Conservation (phyloP, 176 grass and related monocot genomes). For the Eremochloa ophiuroides region DNA sequence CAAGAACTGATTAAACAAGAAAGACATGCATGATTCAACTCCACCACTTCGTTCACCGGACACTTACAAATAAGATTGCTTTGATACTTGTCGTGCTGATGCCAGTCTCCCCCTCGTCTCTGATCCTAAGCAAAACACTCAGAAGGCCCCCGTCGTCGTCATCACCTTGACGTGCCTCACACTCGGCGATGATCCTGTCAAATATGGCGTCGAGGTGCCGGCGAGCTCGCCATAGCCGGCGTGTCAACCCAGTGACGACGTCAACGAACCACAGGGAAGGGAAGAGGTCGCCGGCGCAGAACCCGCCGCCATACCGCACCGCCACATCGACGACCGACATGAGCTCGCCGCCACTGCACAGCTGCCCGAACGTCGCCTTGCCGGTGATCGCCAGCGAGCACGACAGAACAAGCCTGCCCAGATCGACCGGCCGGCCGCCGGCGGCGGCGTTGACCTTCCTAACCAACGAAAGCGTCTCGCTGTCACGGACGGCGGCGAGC, state of each 20-base stretch:
- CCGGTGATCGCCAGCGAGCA: neutral
- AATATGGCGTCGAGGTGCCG: conserved; percentile 1
- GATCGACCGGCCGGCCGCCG: neutral
- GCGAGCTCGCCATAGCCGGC: neutral
- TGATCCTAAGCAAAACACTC: conserved; percentile 26
- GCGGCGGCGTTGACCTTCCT: neutral
- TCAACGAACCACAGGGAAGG: conserved; percentile 20
- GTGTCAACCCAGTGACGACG: neutral
- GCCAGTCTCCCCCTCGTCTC: neutral
- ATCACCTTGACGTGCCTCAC: neutral
- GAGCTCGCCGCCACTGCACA: neutral
- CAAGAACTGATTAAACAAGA: neutral
- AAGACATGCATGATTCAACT: neutral
- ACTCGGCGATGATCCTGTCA: neutral
- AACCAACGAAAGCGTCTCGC: neutral
- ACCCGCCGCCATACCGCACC: neutral
- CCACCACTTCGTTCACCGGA: too few species aligned
- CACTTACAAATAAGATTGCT: neutral
- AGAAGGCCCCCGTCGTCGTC: neutral
- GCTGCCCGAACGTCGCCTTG: neutral
- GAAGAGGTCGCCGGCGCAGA: conserved; percentile 9
- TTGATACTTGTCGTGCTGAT: neutral
- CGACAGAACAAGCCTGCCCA: neutral
- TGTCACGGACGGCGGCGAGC: conserved; percentile 6
- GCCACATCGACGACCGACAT: neutral